Evolutionary conservation across 2,329 filamentous ascomycete species (phyloP), one percentile per base, ranked within the genome.

Genomic region (Curvularia sp.): DNA sequence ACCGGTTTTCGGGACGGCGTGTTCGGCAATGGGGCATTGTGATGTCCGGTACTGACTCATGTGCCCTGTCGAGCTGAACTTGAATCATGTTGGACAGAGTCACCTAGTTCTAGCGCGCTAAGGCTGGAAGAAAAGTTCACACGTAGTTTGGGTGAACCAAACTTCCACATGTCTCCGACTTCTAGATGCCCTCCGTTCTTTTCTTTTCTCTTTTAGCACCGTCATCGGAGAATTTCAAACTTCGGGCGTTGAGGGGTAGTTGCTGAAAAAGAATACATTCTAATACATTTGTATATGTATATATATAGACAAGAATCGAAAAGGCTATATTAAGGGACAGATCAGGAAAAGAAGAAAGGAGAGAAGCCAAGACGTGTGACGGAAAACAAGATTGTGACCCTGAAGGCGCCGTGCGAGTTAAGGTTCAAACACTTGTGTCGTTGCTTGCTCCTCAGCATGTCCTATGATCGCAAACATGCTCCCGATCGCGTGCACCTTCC

Each of bases 401-500:
- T 20, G 24, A 18, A 26, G 22, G 15, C 13, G 4, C 6, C 22
- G 24, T 7, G 42, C 15, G 22, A 44, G 13, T 15, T 44, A 44
- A 28, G 20, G 22, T 44, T 44, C 24, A 44, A 7, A 28, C 13
- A n/a, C 42, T n/a, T 28, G 18, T 26, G 15, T 28, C 6, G 42
- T 44, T 44, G 24, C 22, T 44, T 24, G 41, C 41, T 15, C 24
- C 24, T 12, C 24, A 44, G 13, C 24, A 43, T 43, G 15, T 28
- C 42, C 15, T 15, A 28, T 44, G 13, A 28, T n/a, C 43, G 41
- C 41, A 31, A 38, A n/a, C 49, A 26, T 33, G 42, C 22, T 35
- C 47, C 54, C 54, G 31, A 30, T 31, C 41, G 49, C 41, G 15
- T 53, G 12, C 24, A 35, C 53, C 48, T 56, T 38, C 49, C 41